Base-by-base conservation (phyloP, 257 asterid genomes). In the Coffea canephora region DNA sequence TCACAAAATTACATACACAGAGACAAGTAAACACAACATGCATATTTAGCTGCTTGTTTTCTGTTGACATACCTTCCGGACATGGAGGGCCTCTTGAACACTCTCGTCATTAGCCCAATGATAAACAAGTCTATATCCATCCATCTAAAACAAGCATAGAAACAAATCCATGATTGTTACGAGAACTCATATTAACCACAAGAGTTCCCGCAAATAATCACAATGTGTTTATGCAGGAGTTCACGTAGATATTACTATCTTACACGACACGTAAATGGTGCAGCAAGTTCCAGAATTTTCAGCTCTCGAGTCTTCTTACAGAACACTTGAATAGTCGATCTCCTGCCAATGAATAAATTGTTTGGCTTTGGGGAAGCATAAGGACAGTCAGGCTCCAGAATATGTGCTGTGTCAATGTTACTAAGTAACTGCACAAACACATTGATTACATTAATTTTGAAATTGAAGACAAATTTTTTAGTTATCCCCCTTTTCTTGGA, bases 21-120 rank as follows among this genome's bases (percentile, higher is more conserved):
- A 74, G 36, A 45, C 15, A 61, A 14, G 18, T 4, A 21, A 39
- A 69, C 16, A 69, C 7, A 23, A 9, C 2, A 66, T 25, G 52
- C 11, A 65, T 65, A n/a, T 10, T 46, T 18, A 55, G 13, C 1
- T 6, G 31, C 27, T 50, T 34, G 69, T 8, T 54, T 21, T 18
- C 64, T 1, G 50, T 31, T 52, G 18, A 18, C 13, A 21, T 82
- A 85, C 90, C 87, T 87, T 69, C 16, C 87, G 75, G 45, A 87
- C 75, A 78, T 83, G 85, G n/a, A 87, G 88, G 46, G 90, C 87
- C 34, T 81, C 81, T 71, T n/a, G 87, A 43, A 85, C 84, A 50
- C 49, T 45, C 64, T 78, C 64, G 31, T 87, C 83, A 41, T 85
- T 84, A 8, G 79, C 78, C 88, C 90, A 87, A 34, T 79, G 61